phyloP scores from a whole-genome alignment of 768 basidiomycete species.

The Amanita molliuscula region DNA sequence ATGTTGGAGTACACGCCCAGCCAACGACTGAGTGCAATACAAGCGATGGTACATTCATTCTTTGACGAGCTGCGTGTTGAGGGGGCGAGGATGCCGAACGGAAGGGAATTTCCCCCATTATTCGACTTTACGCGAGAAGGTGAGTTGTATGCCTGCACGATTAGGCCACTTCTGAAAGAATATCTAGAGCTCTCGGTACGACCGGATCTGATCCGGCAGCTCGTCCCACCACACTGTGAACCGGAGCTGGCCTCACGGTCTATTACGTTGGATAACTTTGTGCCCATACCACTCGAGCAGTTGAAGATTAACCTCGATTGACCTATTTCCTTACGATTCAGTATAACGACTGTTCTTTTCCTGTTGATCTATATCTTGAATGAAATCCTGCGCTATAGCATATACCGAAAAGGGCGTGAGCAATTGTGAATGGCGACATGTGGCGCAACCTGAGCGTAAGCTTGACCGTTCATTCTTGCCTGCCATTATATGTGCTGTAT shows the following conservation, averaged over 20 bases:
- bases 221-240: slow-evolving; percentile 89
- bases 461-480: not conserved
- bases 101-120: slow-evolving; percentile 88
- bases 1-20: slow-evolving; percentile 97
- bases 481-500: slow-evolving; percentile 3
- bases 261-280: slow-evolving; percentile 84
- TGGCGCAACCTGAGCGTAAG: not conserved
- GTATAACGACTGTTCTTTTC: slow-evolving; percentile 11
- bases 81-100: slow-evolving; percentile 92
- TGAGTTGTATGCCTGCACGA: slow-evolving; percentile 28
- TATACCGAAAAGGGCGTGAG: slow-evolving; percentile 14
- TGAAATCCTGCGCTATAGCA: slow-evolving; percentile 15
- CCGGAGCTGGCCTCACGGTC: slow-evolving; percentile 77
- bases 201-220: slow-evolving; percentile 85
- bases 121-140: slow-evolving; percentile 97
- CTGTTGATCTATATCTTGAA: slow-evolving; percentile 36
- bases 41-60: slow-evolving; percentile 92
- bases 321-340: slow-evolving; percentile 15
- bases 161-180: not conserved
- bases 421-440: slow-evolving; percentile 1
- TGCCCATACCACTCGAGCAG: slow-evolving; percentile 96
- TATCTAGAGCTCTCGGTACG: slow-evolving; percentile 85
- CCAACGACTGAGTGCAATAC: slow-evolving; percentile 79
- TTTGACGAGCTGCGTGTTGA: slow-evolving; percentile 92
- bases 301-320: slow-evolving; percentile 90